Evolutionary conservation across 441 rosid genomes (phyloP).

Genomic region (Erysimum pusillum): DNA sequence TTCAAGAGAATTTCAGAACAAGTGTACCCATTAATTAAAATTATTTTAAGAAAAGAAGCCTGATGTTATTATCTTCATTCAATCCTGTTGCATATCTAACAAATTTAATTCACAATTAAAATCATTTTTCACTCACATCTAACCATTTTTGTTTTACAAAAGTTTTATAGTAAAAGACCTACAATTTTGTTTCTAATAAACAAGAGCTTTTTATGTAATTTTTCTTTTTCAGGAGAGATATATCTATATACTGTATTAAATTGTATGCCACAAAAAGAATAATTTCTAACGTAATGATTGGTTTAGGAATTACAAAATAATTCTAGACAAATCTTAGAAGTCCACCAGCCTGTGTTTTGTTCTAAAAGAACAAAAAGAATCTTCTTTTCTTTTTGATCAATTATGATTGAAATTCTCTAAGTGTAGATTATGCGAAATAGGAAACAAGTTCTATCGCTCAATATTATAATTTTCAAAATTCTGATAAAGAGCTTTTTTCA

Average conservation of each 20-base stretch:
- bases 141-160: too few species aligned
- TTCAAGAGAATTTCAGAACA: background rate
- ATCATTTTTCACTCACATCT: too few species aligned
- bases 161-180: too few species aligned
- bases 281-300: too few species aligned
- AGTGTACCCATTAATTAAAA: background rate
- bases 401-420: background rate
- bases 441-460: conserved; percentile 6
- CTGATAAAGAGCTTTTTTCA: conserved; percentile 2
- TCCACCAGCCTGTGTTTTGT: background rate
- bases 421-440: background rate
- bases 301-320: background rate
- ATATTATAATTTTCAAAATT: conserved; percentile 8
- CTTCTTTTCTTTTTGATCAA: too few species aligned
- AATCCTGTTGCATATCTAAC: too few species aligned
- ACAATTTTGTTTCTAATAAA: too few species aligned
- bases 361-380: background rate
- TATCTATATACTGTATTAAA: too few species aligned
- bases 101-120: background rate
- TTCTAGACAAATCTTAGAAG: background rate
- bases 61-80: too few species aligned
- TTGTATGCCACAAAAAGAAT: too few species aligned
- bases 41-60: background rate
- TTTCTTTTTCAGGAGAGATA: background rate
- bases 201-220: background rate